Percentiles rank a stretch among this genome's conserved stretches.
Conservation (phyloP, 192 early-diverging fungal genomes). For the Oehlia diaphana region DNA sequence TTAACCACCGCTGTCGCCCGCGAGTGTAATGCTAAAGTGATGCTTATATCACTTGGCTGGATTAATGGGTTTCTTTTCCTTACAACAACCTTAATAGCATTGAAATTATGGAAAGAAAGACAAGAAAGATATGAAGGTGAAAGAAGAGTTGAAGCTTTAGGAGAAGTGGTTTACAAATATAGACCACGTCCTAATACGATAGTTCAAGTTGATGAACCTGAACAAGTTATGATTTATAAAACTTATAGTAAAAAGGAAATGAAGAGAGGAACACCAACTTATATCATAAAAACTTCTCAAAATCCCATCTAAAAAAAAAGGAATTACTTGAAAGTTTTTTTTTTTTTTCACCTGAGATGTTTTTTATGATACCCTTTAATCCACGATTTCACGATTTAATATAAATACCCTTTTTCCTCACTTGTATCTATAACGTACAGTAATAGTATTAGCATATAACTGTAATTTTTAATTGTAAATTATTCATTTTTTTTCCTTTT, state of each 20-base stretch:
- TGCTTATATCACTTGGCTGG: neutral
- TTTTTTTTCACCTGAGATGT: neutral
- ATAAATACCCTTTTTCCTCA: neutral
- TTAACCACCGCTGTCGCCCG: neutral
- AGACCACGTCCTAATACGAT: neutral
- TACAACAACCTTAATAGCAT: neutral
- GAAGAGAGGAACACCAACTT: neutral
- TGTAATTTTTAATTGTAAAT: neutral
- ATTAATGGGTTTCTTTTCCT: neutral
- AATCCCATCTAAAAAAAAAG: too few relatives aligned
- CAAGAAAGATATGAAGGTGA: constrained; percentile 11
- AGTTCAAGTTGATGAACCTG: neutral
- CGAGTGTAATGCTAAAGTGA: neutral
- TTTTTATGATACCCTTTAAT: neutral
- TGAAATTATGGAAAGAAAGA: neutral
- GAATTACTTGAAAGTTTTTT: too few relatives aligned
- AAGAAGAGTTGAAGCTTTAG: constrained; percentile 8
- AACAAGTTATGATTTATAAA: constrained; percentile 22
- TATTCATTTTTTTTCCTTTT: too few relatives aligned
- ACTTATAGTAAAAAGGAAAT: neutral
- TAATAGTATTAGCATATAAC: neutral
- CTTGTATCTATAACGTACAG: neutral
- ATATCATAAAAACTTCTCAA: too few relatives aligned
- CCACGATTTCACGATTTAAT: too few relatives aligned
- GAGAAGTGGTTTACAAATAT: constrained; percentile 18